These are phyloP conservation scores for Calophaca sinica DNA, from an alignment of 306 rosid species.

Conservation along the genomic window DNA sequence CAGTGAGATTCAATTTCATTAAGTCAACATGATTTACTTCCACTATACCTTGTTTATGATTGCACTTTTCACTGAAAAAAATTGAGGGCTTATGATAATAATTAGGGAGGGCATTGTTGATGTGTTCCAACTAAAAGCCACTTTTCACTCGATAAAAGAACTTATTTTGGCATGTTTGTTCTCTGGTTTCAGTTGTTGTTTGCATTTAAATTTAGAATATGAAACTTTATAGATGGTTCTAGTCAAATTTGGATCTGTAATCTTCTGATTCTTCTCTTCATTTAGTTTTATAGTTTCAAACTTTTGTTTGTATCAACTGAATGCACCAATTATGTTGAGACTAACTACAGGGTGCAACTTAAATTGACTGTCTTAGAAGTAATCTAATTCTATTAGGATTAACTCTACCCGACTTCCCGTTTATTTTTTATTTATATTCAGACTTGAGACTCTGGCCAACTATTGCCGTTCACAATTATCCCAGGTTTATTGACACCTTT, in stretches of 20 bases:
- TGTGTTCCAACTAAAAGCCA: neutral
- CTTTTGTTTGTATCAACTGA: slow-evolving; percentile 40
- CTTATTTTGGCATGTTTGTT: slow-evolving; percentile 17
- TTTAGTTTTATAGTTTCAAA: slow-evolving; percentile 37
- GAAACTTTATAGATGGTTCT: slow-evolving; percentile 24
- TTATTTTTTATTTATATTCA: slow-evolving; percentile 17
- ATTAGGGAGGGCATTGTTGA: slow-evolving; percentile 4
- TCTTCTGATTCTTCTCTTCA: neutral
- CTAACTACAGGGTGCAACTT: slow-evolving; percentile 16
- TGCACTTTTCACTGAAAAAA: slow-evolving; percentile 5
- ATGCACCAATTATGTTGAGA: slow-evolving; percentile 23
- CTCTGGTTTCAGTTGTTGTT: slow-evolving; percentile 30
- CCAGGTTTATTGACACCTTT: slow-evolving; percentile 87
- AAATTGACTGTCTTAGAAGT: slow-evolving; percentile 29
- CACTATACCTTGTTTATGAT: neutral
- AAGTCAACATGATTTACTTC: neutral
- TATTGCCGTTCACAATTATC: slow-evolving; percentile 35
- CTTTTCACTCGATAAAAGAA: slow-evolving; percentile 10
- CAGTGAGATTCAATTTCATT: slow-evolving; percentile 16
- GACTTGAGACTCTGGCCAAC: slow-evolving; percentile 41
- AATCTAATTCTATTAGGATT: slow-evolving; percentile 21
- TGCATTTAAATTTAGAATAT: slow-evolving; percentile 32
- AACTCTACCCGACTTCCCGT: slow-evolving; percentile 1
- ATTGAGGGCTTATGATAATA: neutral
- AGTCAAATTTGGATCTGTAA: slow-evolving; percentile 25